Evolutionary conservation across 768 basidiomycete species (phyloP).

Genomic region (Astraeus odoratus): DNA sequence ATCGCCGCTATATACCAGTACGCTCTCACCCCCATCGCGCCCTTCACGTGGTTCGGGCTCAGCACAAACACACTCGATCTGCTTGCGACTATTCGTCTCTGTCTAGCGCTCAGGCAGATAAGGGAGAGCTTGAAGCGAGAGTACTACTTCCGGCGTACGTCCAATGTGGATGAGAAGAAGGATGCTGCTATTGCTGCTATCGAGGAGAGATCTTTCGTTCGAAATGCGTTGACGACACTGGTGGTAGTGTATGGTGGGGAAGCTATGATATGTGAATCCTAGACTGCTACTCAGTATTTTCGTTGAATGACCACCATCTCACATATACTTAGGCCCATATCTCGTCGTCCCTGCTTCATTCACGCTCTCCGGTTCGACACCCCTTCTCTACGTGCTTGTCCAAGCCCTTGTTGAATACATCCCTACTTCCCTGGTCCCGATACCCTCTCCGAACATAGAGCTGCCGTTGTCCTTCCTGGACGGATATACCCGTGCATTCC

Average conservation of each 20-base stretch:
- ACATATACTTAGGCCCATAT: conserved; percentile 42
- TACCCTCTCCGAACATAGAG: conserved; percentile 49
- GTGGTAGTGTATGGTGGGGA: conserved; percentile 79
- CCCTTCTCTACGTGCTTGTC: conserved; percentile 50
- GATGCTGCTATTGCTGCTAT: conserved; percentile 28
- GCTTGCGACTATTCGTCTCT: conserved; percentile 60
- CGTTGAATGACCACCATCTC: not conserved
- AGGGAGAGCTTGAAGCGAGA: conserved; percentile 42
- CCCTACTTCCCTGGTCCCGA: conserved; percentile 41
- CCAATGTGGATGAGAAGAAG: not conserved
- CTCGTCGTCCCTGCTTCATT: conserved; percentile 70
- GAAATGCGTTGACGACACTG: conserved; percentile 50
- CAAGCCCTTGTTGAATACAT: conserved; percentile 59
- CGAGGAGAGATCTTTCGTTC: conserved; percentile 51
- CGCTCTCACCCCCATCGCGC: conserved; percentile 51
- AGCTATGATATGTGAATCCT: conserved; percentile 49
- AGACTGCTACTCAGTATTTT: not conserved
- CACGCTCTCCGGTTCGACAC: conserved; percentile 63
- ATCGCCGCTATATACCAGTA: conserved; percentile 48
- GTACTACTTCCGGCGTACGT: conserved; percentile 32
- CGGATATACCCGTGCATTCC: conserved; percentile 69
- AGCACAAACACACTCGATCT: conserved; percentile 59
- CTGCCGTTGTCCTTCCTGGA: conserved; percentile 70
- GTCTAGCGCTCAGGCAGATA: conserved; percentile 61
- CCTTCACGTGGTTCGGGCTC: conserved; percentile 62